These are phyloP conservation scores for Stagonosporopsis cucurbitacearum DNA, from an alignment of 2,329 filamentous ascomycete species.

Conservation along the genomic window DNA sequence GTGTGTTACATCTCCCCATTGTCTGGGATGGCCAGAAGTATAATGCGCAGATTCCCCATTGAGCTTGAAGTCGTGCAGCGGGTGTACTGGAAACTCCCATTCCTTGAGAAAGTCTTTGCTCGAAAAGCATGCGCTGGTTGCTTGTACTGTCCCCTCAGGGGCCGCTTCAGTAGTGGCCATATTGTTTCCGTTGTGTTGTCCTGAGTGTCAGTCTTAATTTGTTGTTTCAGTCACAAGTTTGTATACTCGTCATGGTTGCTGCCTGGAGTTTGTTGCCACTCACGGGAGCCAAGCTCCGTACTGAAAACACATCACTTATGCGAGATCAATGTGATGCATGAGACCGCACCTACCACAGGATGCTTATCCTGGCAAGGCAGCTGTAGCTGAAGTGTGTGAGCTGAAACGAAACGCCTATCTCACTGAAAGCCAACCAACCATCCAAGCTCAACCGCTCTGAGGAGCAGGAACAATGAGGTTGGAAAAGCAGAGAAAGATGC, in stretches of 20 bases:
- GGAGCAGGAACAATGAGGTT: constrained; percentile 31
- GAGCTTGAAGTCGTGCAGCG: constrained; percentile 23
- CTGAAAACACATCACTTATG: background rate
- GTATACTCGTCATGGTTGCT: background rate
- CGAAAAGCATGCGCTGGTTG: background rate
- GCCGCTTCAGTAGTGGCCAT: background rate
- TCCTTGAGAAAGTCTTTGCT: constrained; percentile 19
- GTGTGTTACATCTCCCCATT: constrained; percentile 21
- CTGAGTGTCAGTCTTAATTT: background rate
- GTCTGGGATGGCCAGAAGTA: constrained; percentile 25
- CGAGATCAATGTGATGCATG: background rate
- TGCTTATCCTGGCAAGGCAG: no score
- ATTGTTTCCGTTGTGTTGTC: background rate
- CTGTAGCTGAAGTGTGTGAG: constrained; percentile 32
- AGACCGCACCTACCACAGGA: no score
- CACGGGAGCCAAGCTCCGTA: background rate
- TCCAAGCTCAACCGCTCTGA: constrained; percentile 28
- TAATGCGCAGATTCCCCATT: constrained; percentile 21
- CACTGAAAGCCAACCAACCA: constrained; percentile 33
- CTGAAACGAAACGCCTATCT: constrained; percentile 45
- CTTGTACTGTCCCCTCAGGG: background rate
- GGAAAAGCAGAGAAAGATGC: constrained; percentile 36
- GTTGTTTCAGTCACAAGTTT: background rate
- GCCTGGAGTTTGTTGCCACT: constrained; percentile 10
- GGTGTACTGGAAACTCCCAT: constrained; percentile 23